Evolutionary conservation across 148 eudicot species (phyloP).

Genomic region (Silene latifolia): DNA sequence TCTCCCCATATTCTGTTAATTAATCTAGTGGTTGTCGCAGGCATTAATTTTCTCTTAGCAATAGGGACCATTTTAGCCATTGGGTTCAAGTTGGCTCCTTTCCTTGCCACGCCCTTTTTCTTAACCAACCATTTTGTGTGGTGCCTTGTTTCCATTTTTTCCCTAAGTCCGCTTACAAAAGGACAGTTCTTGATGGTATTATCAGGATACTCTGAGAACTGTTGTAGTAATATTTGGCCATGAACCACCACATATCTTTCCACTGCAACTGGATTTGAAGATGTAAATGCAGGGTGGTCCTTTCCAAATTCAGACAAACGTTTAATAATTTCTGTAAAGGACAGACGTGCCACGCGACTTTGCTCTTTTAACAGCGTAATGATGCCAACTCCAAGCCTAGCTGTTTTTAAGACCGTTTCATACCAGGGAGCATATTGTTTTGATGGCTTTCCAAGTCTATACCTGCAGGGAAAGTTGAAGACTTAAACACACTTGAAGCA

Average conservation of each 20-base stretch:
- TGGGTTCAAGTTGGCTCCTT: conserved; percentile 70
- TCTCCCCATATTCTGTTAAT: conserved; percentile 97
- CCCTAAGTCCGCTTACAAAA: conserved; percentile 63
- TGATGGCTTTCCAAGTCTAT: conserved; percentile 93
- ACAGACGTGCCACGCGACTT: conserved; percentile 75
- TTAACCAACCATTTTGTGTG: conserved; percentile 94
- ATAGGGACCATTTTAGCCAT: conserved; percentile 65
- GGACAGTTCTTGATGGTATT: conserved; percentile 58
- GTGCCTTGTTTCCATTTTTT: conserved; percentile 78
- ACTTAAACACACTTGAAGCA: not conserved
- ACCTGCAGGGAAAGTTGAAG: conserved; percentile 44
- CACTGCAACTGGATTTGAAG: conserved; percentile 51
- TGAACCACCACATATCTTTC: conserved; percentile 89
- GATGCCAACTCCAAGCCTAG: conserved; percentile 64
- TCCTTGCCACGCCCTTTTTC: conserved; percentile 56
- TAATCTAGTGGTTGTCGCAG: conserved; percentile 84
- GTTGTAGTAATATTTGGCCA: conserved; percentile 91
- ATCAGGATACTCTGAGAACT: conserved; percentile 91
- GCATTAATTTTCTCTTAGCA: conserved; percentile 75
- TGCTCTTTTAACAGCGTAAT: conserved; percentile 86
- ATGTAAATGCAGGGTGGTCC: conserved; percentile 67
- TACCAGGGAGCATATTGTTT: conserved; percentile 96
- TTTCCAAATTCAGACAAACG: conserved; percentile 60
- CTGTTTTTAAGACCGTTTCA: conserved; percentile 86
- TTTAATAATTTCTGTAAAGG: conserved; percentile 69